Percentiles rank a stretch among this genome's conserved stretches.
These are phyloP conservation scores for Magnolia officinalis DNA, from an alignment of 164 flowering plant species.

Conservation along the genomic window DNA sequence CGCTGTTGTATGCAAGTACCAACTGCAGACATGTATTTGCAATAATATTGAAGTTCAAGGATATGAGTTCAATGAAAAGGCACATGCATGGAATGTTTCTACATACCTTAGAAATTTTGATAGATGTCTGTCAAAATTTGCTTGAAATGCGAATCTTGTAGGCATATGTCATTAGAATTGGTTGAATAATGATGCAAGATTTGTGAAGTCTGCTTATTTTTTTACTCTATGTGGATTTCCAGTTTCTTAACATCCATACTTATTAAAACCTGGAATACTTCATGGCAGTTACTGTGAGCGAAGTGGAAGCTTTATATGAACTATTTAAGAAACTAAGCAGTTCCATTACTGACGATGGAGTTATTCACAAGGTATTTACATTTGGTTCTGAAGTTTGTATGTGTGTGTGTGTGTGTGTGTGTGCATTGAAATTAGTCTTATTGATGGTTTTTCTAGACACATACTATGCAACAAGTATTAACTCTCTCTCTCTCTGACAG, in stretches of 20 bases:
- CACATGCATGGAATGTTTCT: not conserved
- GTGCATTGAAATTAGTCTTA: not conserved
- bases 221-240: not conserved
- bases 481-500: conserved; percentile 25
- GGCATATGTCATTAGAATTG: not conserved
- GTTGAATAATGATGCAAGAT: not conserved
- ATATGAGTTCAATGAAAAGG: not conserved
- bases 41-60: no score
- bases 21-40: no score
- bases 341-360: conserved; percentile 66
- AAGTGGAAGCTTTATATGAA: conserved; percentile 75
- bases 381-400: not conserved
- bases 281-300: conserved; percentile 69
- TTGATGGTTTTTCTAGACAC: not conserved
- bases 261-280: not conserved
- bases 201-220: not conserved
- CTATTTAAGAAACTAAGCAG: conserved; percentile 78
- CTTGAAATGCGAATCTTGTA: not conserved
- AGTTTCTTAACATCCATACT: not conserved
- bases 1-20: no score
- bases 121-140: not conserved
- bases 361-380: conserved; percentile 62
- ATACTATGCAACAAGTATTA: not conserved
- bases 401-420: not conserved
- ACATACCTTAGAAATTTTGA: not conserved